phyloP scores from a whole-genome alignment of 2,329 filamentous ascomycete genomes.

The Teratosphaeriaceae sp. region DNA sequence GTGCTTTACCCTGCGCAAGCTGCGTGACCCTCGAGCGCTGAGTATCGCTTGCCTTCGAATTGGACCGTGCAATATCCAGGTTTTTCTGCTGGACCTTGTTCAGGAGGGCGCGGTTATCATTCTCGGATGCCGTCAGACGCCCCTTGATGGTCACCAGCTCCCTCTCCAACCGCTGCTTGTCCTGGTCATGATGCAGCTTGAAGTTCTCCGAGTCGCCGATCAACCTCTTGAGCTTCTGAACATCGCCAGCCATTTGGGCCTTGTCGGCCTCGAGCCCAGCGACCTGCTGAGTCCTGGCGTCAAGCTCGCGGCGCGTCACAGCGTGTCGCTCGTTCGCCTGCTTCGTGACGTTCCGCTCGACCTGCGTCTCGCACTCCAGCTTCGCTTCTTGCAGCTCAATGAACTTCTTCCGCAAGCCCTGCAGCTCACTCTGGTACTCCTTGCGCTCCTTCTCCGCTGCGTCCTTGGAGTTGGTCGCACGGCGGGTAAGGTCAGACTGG shows the following conservation, averaged over 20 bases:
- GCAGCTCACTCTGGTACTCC: constrained; percentile 79
- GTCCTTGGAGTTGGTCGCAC: constrained; percentile 73
- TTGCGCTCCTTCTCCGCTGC: constrained; percentile 82
- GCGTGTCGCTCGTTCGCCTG: constrained; percentile 75
- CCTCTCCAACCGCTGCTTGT: constrained; percentile 86
- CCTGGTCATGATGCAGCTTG: constrained; percentile 82
- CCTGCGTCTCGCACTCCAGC: constrained; percentile 70
- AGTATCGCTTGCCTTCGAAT: constrained; percentile 76
- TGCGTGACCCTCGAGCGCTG: constrained; percentile 69
- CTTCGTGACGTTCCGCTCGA: constrained; percentile 71
- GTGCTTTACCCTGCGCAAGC: constrained; percentile 75
- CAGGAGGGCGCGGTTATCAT: constrained; percentile 88
- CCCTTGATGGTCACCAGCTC: constrained; percentile 89
- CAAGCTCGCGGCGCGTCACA: constrained; percentile 70
- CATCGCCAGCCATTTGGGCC: constrained; percentile 65
- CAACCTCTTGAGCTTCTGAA: constrained; percentile 78
- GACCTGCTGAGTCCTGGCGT: constrained; percentile 68
- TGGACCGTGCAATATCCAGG: constrained; percentile 86
- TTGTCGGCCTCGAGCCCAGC: constrained; percentile 76
- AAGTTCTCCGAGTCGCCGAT: constrained; percentile 87
- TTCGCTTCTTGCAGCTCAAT: constrained; percentile 80
- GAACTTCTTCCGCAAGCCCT: constrained; percentile 74
- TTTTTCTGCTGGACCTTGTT: constrained; percentile 98
- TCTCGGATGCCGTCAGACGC: constrained; percentile 83
- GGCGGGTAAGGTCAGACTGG: constrained; percentile 83